Evolutionary conservation across 208 protist species (phyloP).

Genomic region (Endotrypanum monterogeii): DNA sequence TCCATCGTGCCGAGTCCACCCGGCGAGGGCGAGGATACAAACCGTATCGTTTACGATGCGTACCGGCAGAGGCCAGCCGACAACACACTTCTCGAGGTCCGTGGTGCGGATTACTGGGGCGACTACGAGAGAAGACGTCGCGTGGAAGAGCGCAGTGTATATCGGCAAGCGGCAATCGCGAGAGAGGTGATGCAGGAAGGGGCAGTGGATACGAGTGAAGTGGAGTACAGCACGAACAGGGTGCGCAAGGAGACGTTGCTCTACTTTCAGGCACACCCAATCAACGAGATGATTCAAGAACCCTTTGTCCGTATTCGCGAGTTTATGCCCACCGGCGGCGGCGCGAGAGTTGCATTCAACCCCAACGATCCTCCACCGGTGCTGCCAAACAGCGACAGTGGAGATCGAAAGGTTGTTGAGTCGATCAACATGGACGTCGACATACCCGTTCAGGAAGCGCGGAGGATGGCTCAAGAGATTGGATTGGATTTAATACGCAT

Average conservation of each 20-base stretch:
- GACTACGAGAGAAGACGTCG: conserved; percentile 38
- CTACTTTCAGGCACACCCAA: conserved; percentile 85
- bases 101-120: conserved; percentile 77
- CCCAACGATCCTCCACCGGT: conserved; percentile 24
- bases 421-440: conserved; percentile 61
- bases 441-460: conserved; percentile 69
- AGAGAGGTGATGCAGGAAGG: conserved; percentile 70
- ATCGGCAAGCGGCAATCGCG: conserved; percentile 41
- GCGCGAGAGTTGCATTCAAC: conserved; percentile 30
- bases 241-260: conserved; percentile 82
- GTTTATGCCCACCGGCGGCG: conserved; percentile 42
- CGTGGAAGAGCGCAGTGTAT: conserved; percentile 46
- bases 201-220: conserved; percentile 73
- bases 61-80: conserved; percentile 69
- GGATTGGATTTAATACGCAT: conserved; percentile 85
- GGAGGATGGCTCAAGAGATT: conserved; percentile 73
- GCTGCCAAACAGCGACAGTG: conserved; percentile 1
- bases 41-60: conserved; percentile 57
- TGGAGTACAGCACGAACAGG: conserved; percentile 62
- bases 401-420: conserved; percentile 20
- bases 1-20: not conserved
- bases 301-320: conserved; percentile 78
- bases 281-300: conserved; percentile 92
- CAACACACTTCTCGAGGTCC: conserved; percentile 43
- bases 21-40: conserved; percentile 20